Conservation (phyloP, 176 grass and related monocot genomes). For the Phyllostachys edulis region DNA sequence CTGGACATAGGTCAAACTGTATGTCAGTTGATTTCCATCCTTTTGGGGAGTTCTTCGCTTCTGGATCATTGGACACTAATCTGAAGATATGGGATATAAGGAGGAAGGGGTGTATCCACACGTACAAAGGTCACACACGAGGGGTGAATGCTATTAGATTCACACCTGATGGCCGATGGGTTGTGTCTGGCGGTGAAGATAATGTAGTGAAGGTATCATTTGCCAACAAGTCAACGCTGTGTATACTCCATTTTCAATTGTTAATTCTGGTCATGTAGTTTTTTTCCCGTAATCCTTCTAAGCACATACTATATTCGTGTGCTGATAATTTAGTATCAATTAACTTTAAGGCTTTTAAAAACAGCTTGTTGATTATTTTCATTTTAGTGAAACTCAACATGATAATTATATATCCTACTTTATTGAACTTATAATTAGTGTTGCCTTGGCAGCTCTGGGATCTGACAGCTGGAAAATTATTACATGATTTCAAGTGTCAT, state of each 20-base stretch:
- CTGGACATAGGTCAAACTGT: conserved; percentile 87
- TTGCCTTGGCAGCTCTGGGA: conserved; percentile 78
- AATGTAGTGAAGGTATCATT: conserved; percentile 80
- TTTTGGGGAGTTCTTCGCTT: conserved; percentile 95
- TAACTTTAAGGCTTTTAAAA: neutral
- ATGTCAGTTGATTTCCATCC: conserved; percentile 98
- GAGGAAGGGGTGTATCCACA: conserved; percentile 91
- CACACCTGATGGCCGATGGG: conserved; percentile 94
- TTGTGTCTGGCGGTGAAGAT: conserved; percentile 97
- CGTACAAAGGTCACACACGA: conserved; percentile 89
- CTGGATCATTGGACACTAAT: conserved; percentile 94
- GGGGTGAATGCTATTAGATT: conserved; percentile 96
- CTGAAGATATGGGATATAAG: conserved; percentile 98
- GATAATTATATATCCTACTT: conserved; percentile 1
- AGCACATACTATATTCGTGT: neutral
- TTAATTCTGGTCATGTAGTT: neutral
- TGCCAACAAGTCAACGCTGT: neutral
- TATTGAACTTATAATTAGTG: conserved; percentile 9
- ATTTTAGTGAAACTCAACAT: conserved; percentile 4
- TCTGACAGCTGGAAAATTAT: conserved; percentile 91
- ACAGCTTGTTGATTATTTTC: neutral
- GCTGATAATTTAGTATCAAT: neutral
- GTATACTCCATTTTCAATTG: conserved; percentile 10
- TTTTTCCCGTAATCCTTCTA: conserved; percentile 20
- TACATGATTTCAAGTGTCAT: conserved; percentile 90